Conservation (phyloP, 2,329 filamentous ascomycete genomes). For the Exophiala bonariae region DNA sequence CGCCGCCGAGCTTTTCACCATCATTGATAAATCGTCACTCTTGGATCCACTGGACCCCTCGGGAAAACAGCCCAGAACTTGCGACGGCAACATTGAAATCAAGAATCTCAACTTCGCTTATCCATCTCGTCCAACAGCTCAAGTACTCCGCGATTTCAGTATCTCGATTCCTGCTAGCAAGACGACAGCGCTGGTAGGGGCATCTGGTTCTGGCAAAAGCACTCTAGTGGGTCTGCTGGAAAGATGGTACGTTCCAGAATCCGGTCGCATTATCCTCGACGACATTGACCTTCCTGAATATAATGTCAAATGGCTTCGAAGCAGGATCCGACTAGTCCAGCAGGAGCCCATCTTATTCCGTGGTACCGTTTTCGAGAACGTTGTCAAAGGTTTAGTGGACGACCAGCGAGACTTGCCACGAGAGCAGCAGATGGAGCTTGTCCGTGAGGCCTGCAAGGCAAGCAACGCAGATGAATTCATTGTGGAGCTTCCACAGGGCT, state of each 20-base stretch:
- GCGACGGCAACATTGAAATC: constrained; percentile 57
- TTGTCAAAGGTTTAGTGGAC: constrained; percentile 56
- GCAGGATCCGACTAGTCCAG: constrained; percentile 63
- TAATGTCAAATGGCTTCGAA: constrained; percentile 61
- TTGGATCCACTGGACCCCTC: constrained; percentile 71
- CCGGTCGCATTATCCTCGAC: constrained; percentile 56
- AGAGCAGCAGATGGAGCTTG: constrained; percentile 25
- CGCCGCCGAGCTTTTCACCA: constrained; percentile 66
- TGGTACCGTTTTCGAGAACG: constrained; percentile 63
- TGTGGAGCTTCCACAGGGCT: constrained; percentile 64
- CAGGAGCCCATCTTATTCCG: constrained; percentile 70
- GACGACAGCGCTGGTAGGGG: constrained; percentile 44
- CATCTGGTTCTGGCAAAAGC: constrained; percentile 47
- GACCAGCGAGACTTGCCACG: constrained; percentile 32
- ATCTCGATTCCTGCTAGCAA: constrained; percentile 37
- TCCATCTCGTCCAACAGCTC: constrained; percentile 48
- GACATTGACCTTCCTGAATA: constrained; percentile 56
- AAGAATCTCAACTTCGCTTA: constrained; percentile 69
- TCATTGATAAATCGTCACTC: constrained; percentile 84
- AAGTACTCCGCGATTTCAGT: constrained; percentile 36
- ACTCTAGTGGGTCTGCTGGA: constrained; percentile 45
- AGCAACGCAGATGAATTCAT: constrained; percentile 71
- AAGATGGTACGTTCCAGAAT: constrained; percentile 40
- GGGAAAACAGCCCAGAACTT: constrained; percentile 59
- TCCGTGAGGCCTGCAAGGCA: constrained; percentile 64